Evolutionary conservation across 2,329 filamentous ascomycete species (phyloP), one percentile per base, ranked within the genome.

Genomic region (Monosporascus ibericus): DNA sequence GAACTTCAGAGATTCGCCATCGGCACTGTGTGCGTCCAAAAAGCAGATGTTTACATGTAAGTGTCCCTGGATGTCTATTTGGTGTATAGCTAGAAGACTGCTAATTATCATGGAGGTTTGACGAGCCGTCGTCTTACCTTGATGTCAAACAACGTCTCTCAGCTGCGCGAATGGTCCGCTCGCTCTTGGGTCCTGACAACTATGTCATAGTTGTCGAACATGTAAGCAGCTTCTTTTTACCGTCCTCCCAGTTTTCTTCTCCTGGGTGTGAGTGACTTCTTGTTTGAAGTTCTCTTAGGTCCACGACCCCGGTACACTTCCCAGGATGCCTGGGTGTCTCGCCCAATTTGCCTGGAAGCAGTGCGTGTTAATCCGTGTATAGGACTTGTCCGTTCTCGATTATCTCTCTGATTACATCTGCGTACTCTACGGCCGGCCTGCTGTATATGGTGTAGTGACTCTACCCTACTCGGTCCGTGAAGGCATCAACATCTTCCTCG

Each of bases 201-300:
- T 99, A 97, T 69, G 89, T 99, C 66, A 97, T 99, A 64, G 92
- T 96, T 57, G 94, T 99, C 64, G 94, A 99, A 81, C 94, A 99
- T 84, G 42, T 46, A 46, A 46, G 42, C n/a, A 17, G 24, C 20
- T n/a, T 15, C n/a, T 46, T 17, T 11, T 27, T 27, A n/a, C 17
- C 14, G 15, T 17, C n/a, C n/a, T 3, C 22, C 42, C 20, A n/a
- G 22, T 30, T 24, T 15, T 2, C 40, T 34, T 34, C 3, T 14
- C 30, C 30, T 34, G 30, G 9, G 11, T 14, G 30, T 34, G 30
- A 20, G 39, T 1, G 8, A 42, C 38, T 42, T 42, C 20, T 7
- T 42, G 6, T 24, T 42, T 8, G 18, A 14, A 20, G 39, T 20
- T 24, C 22, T 20, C 30, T 34, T 3, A 34, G 30, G 11, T 34